Evolutionary conservation across 2,329 filamentous ascomycete genomes (phyloP).

Genomic region (Pestalotiopsis sp.): DNA sequence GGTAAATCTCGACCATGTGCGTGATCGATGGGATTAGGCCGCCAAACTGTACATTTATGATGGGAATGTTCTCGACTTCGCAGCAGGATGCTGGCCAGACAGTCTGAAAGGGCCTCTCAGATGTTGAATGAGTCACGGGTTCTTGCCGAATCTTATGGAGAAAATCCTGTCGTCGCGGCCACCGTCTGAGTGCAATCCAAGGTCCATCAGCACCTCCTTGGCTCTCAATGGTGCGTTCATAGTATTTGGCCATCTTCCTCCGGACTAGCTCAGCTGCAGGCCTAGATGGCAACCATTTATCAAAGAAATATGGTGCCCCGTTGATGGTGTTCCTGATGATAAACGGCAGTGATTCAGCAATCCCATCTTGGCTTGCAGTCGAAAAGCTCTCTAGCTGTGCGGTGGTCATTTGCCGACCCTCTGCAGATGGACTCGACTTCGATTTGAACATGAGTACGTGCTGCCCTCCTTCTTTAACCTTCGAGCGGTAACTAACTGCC

Average conservation of each 20-base stretch:
- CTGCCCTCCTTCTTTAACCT: conserved; percentile 34
- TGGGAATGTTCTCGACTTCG: conserved; percentile 49
- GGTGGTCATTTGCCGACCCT: not conserved
- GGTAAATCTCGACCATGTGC: conserved; percentile 66
- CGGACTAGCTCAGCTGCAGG: conserved; percentile 45
- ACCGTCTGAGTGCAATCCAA: conserved; percentile 51
- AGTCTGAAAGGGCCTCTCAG: conserved; percentile 43
- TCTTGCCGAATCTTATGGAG: conserved; percentile 44
- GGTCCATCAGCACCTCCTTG: conserved; percentile 43
- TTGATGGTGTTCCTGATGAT: conserved; percentile 43
- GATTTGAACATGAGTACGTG: conserved; percentile 47
- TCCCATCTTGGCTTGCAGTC: conserved; percentile 18
- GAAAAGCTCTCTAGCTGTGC: conserved; percentile 21
- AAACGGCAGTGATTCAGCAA: conserved; percentile 27
- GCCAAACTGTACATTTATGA: conserved; percentile 50
- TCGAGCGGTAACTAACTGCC: conserved; percentile 52
- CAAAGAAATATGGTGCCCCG: conserved; percentile 43
- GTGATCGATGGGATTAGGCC: conserved; percentile 74
- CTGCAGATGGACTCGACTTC: conserved; percentile 21
- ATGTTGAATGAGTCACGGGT: conserved; percentile 14
- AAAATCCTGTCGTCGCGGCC: conserved; percentile 62
- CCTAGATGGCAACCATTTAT: conserved; percentile 44
- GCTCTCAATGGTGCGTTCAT: conserved; percentile 32
- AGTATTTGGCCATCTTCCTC: conserved; percentile 29
- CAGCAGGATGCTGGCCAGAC: conserved; percentile 52